These are phyloP conservation scores for Agaricus sinodeliciosus DNA, from an alignment of 768 basidiomycete genomes.

Conservation along the genomic window DNA sequence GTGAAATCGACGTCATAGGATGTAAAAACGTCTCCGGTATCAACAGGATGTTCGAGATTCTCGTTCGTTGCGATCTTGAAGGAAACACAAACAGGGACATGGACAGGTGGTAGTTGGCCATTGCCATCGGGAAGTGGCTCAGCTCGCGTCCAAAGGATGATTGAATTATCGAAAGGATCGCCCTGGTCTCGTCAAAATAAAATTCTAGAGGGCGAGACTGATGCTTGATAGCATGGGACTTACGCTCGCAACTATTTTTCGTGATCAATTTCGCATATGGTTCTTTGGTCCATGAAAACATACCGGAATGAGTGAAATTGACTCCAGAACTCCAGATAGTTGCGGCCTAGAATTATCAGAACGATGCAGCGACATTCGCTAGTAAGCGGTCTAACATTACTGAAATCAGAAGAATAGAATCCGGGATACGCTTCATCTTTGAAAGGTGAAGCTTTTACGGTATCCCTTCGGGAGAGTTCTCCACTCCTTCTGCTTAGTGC, in stretches of 20 bases:
- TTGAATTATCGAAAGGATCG: slow-evolving; percentile 47
- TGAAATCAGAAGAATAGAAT: slow-evolving; percentile 42
- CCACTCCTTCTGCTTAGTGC: slow-evolving; percentile 29
- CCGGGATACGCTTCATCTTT: slow-evolving; percentile 41
- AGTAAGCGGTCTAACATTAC: slow-evolving; percentile 27
- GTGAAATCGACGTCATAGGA: slow-evolving; percentile 55
- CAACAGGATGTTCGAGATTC: slow-evolving; percentile 29
- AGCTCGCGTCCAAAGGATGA: slow-evolving; percentile 54
- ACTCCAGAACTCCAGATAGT: slow-evolving; percentile 42
- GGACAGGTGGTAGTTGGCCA: slow-evolving; percentile 33
- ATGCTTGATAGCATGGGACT: slow-evolving; percentile 12
- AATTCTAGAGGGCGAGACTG: not conserved
- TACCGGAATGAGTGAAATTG: slow-evolving; percentile 42
- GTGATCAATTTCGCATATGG: not conserved
- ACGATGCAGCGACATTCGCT: not conserved
- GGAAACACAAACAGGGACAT: slow-evolving; percentile 45
- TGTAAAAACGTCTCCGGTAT: slow-evolving; percentile 46
- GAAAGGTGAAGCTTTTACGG: slow-evolving; percentile 27
- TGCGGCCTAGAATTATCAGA: slow-evolving; percentile 13
- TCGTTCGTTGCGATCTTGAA: slow-evolving; percentile 36
- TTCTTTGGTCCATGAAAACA: slow-evolving; percentile 1
- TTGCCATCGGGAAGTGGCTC: slow-evolving; percentile 26
- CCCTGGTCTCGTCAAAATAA: slow-evolving; percentile 25
- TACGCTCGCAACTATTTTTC: slow-evolving; percentile 38
- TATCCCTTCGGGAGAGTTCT: slow-evolving; percentile 25